phyloP scores from a whole-genome alignment of 164 flowering plant genomes.

The Paratinospora sagittata region DNA sequence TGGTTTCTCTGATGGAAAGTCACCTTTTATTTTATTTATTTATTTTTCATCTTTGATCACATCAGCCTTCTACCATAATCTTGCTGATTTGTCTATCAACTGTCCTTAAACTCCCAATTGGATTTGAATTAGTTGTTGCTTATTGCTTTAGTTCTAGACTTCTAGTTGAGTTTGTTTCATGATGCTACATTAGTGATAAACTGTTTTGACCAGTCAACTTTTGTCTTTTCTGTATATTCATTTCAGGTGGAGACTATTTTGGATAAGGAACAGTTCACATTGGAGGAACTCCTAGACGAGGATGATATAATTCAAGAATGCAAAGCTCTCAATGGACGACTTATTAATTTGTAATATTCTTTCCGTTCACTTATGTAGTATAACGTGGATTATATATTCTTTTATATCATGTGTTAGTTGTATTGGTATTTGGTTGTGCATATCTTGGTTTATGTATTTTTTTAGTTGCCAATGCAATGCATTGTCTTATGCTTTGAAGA shows the following conservation, averaged over 20 bases:
- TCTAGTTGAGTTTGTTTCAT: not conserved
- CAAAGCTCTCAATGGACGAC: constrained; percentile 87
- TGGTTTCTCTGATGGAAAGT: not conserved
- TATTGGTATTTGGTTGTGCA: not conserved
- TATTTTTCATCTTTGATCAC: not conserved
- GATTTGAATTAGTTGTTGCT: not conserved
- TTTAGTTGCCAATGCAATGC: too few relatives aligned
- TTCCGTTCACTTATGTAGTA: not conserved
- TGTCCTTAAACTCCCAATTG: not conserved
- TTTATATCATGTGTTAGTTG: not conserved
- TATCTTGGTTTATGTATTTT: not conserved
- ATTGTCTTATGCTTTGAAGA: too few relatives aligned
- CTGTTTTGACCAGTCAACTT: not conserved
- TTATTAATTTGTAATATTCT: constrained; percentile 65
- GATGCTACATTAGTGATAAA: not conserved
- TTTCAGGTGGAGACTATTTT: constrained; percentile 79
- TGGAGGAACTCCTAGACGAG: constrained; percentile 89
- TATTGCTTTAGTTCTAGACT: not conserved
- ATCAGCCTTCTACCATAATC: not conserved
- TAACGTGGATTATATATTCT: not conserved
- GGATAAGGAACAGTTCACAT: constrained; percentile 68
- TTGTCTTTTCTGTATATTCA: not conserved
- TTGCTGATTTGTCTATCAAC: not conserved
- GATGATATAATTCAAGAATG: constrained; percentile 97
- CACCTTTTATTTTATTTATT: not conserved